These are phyloP conservation scores for Casuarina glauca DNA, from an alignment of 306 rosid species.

Conservation along the genomic window DNA sequence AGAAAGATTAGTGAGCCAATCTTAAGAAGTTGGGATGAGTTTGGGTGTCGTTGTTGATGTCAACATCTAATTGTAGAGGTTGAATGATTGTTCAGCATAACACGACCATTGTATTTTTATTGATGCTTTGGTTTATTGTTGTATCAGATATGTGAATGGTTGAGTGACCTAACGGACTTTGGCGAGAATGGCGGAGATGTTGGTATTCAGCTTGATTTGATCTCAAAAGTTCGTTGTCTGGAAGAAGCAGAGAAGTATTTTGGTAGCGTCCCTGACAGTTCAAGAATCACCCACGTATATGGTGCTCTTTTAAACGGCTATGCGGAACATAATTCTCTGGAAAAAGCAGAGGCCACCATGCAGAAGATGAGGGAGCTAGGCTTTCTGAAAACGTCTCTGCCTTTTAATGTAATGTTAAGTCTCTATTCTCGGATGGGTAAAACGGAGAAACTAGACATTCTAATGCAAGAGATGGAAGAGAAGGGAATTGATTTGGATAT, in stretches of 20 bases:
- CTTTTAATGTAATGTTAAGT: conserved; percentile 55
- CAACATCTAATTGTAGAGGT: no score
- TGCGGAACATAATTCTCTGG: conserved; percentile 44
- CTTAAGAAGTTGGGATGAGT: no score
- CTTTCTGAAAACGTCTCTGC: conserved; percentile 19
- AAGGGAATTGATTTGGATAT: conserved; percentile 37
- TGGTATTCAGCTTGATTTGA: conserved; percentile 52
- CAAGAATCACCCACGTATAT: conserved; percentile 40
- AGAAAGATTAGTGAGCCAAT: no score
- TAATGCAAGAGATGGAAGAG: conserved; percentile 59
- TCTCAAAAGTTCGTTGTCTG: conserved; percentile 59
- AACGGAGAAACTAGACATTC: conserved; percentile 46
- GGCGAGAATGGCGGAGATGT: conserved; percentile 32
- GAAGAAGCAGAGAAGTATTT: conserved; percentile 63
- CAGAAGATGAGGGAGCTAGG: conserved; percentile 45
- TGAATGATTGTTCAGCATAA: neutral
- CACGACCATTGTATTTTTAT: neutral
- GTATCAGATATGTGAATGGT: conserved; percentile 63
- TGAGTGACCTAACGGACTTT: conserved; percentile 32
- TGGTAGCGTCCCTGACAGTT: conserved; percentile 34
- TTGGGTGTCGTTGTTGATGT: no score
- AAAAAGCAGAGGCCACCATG: conserved; percentile 57
- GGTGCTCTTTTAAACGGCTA: conserved; percentile 63
- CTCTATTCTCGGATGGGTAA: conserved; percentile 56
- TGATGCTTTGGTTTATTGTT: conserved; percentile 7